Evolutionary conservation across 164 flowering plant species (phyloP).

Genomic region (Vitis vinifera): DNA sequence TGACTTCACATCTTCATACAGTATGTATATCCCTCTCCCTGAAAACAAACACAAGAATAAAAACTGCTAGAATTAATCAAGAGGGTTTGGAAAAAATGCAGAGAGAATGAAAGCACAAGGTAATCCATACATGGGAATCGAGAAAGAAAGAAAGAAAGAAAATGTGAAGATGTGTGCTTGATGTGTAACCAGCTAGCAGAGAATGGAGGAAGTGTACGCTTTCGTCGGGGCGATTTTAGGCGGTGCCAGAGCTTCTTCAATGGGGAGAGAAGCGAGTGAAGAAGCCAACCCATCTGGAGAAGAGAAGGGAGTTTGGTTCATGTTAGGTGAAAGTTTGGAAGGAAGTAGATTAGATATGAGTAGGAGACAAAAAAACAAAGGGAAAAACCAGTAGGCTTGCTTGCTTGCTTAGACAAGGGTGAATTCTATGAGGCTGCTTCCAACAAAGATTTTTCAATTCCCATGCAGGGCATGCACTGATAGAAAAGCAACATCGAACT

Average conservation of each 20-base stretch:
- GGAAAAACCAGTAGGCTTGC: slow-evolving; percentile 12
- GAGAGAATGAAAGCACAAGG: background rate
- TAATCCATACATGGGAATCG: background rate
- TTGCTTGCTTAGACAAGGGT: slow-evolving; percentile 36
- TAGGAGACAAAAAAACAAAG: background rate
- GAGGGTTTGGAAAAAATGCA: background rate
- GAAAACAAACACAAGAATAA: slow-evolving; percentile 1
- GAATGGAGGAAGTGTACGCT: slow-evolving; percentile 19
- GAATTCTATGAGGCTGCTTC: slow-evolving; percentile 21
- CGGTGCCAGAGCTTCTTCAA: slow-evolving; percentile 65
- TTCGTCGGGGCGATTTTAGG: slow-evolving; percentile 37
- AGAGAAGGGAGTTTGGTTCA: slow-evolving; percentile 19
- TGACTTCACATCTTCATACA: slow-evolving; percentile 51
- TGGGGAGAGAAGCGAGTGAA: slow-evolving; percentile 52
- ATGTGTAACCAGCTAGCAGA: too few relatives aligned
- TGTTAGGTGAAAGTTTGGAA: slow-evolving; percentile 32
- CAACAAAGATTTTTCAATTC: too few relatives aligned
- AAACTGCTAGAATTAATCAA: background rate
- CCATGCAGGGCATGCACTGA: too few relatives aligned
- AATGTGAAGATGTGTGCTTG: too few relatives aligned
- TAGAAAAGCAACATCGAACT: too few relatives aligned
- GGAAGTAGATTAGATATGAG: slow-evolving; percentile 13
- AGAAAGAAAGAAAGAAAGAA: background rate
- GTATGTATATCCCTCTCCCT: slow-evolving; percentile 41
- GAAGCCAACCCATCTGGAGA: slow-evolving; percentile 62